Percentiles rank a stretch among this genome's conserved stretches.
Conservation (phyloP, 768 basidiomycete genomes). For the Lactarius evosmus region DNA sequence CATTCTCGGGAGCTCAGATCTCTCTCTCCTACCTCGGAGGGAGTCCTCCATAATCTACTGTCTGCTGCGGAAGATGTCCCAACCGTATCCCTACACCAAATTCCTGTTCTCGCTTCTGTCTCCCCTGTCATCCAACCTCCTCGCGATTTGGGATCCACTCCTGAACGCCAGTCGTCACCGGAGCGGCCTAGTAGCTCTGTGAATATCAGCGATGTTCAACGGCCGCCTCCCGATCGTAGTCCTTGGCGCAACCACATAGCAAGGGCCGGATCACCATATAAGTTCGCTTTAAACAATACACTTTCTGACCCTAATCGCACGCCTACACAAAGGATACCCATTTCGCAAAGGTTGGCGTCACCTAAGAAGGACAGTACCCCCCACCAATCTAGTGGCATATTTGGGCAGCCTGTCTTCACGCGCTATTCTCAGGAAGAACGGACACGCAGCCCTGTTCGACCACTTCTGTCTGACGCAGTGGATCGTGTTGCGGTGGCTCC, state of each 20-base stretch:
- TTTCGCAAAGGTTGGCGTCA: conserved; percentile 17
- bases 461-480: neutral
- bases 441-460: conserved; percentile 21
- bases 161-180: conserved; percentile 15
- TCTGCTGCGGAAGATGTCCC: conserved; percentile 2
- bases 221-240: conserved; percentile 24
- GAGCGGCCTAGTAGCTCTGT: neutral
- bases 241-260: conserved; percentile 22
- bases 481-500: neutral
- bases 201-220: conserved; percentile 20
- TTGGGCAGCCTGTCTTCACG: conserved; percentile 26
- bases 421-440: conserved; percentile 12
- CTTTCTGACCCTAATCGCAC: conserved; percentile 23
- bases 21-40: conserved; percentile 56
- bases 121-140: neutral
- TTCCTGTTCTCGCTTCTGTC: conserved; percentile 9
- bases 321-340: conserved; percentile 27
- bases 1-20: conserved; percentile 47
- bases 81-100: conserved; percentile 4
- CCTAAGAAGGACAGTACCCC: conserved; percentile 11
- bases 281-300: conserved; percentile 8
- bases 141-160: conserved; percentile 11
- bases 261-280: conserved; percentile 20
- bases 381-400: conserved; percentile 13
- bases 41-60: conserved; percentile 34